These are phyloP conservation scores for Triglochin maritima DNA, from an alignment of 106 monocot genomes.

Conservation along the genomic window DNA sequence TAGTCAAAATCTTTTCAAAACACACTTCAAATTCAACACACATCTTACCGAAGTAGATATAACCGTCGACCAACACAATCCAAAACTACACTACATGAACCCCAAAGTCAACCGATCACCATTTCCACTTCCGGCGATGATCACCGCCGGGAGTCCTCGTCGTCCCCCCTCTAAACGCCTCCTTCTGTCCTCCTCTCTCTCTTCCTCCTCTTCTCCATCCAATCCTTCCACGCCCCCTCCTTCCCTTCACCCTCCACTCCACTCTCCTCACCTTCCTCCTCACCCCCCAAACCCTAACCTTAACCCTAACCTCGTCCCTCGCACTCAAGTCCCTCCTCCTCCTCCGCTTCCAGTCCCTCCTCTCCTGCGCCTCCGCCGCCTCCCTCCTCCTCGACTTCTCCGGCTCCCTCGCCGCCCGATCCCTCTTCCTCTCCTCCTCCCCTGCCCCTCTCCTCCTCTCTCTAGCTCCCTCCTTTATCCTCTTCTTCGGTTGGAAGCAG, in stretches of 20 bases:
- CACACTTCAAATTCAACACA: no score
- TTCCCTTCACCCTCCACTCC: conserved; percentile 7
- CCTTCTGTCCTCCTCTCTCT: neutral
- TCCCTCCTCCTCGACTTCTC: conserved; percentile 31
- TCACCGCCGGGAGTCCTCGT: no score
- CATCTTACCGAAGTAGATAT: no score
- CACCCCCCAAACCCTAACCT: conserved; percentile 3
- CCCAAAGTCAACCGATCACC: no score
- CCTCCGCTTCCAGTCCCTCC: conserved; percentile 22
- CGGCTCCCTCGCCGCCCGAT: conserved; percentile 23
- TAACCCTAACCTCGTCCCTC: conserved; percentile 20
- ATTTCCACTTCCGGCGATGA: no score
- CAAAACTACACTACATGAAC: no score
- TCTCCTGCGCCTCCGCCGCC: conserved; percentile 21
- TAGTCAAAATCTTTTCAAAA: no score
- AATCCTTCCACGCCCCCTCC: conserved; percentile 2
- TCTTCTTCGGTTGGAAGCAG: conserved; percentile 28
- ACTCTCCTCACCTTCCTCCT: conserved; percentile 10
- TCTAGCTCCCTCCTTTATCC: no score
- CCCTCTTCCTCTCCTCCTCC: conserved; percentile 27
- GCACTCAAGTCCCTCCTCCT: conserved; percentile 32
- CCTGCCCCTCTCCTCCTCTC: neutral
- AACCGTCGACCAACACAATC: no score
- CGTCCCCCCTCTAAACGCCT: neutral
- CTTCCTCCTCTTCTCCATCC: conserved; percentile 3